These are phyloP conservation scores for Termitomyces sp. DNA, from an alignment of 768 basidiomycete species.

Conservation along the genomic window DNA sequence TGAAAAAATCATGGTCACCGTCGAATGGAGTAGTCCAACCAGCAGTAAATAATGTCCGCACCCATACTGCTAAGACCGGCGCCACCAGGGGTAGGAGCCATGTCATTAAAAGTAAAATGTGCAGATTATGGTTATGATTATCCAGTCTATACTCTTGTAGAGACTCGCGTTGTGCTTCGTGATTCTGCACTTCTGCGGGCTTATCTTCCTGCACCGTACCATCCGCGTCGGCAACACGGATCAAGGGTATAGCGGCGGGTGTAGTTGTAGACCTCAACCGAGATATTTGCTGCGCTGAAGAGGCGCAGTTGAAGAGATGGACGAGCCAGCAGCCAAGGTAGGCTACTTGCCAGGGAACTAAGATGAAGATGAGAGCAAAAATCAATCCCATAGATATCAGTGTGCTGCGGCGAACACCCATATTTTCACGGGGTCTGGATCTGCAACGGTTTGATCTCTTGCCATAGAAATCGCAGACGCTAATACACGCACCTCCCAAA, in stretches of 20 bases:
- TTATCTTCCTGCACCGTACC: slow-evolving; percentile 14
- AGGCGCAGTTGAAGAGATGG: slow-evolving; percentile 65
- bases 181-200: slow-evolving; percentile 4
- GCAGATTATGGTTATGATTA: slow-evolving; percentile 49
- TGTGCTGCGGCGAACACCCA: slow-evolving; percentile 41
- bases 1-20: slow-evolving; percentile 72
- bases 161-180: slow-evolving; percentile 7
- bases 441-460: background rate
- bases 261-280: slow-evolving; percentile 9
- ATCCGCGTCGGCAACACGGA: slow-evolving; percentile 12
- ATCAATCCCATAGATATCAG: slow-evolving; percentile 59
- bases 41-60: slow-evolving; percentile 77
- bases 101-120: slow-evolving; percentile 72
- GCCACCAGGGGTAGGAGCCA: slow-evolving; percentile 76
- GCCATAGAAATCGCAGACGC: background rate
- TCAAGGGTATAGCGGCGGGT: slow-evolving; percentile 19
- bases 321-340: slow-evolving; percentile 83
- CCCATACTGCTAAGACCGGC: slow-evolving; percentile 86
- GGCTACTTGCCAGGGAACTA: slow-evolving; percentile 92
- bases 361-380: slow-evolving; percentile 59
- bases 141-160: slow-evolving; percentile 15
- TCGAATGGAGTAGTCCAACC: slow-evolving; percentile 77
- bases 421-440: slow-evolving; percentile 24
- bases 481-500: slow-evolving; percentile 34
- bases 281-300: slow-evolving; percentile 19